These are phyloP conservation scores for Stachybotrys elegans DNA, from an alignment of 2,329 filamentous ascomycete species.

Conservation along the genomic window DNA sequence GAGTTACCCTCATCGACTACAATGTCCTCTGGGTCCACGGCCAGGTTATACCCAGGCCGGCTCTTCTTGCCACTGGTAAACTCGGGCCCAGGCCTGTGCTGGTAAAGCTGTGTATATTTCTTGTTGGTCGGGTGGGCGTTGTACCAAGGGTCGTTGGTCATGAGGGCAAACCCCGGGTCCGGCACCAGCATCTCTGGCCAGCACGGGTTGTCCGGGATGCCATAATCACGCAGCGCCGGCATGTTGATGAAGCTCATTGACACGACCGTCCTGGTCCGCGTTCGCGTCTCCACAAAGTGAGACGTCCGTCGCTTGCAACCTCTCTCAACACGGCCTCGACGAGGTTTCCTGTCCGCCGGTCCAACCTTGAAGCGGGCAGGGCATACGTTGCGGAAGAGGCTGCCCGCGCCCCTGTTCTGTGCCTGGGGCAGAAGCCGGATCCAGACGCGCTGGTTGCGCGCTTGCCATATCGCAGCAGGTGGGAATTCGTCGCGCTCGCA, in stretches of 20 bases:
- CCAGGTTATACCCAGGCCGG: constrained; percentile 2
- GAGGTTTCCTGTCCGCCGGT: neutral
- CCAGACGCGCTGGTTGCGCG: constrained; percentile 2
- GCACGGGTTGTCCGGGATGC: constrained; percentile 15
- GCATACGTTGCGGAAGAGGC: neutral
- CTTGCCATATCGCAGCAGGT: constrained; percentile 8
- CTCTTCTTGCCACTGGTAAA: constrained; percentile 5
- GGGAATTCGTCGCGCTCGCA: constrained; percentile 9
- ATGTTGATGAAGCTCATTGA: constrained; percentile 6
- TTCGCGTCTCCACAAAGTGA: neutral
- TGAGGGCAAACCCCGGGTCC: constrained; percentile 16
- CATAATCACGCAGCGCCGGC: constrained; percentile 9
- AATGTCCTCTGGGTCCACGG: neutral
- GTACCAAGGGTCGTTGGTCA: constrained; percentile 14
- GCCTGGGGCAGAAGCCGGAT: neutral
- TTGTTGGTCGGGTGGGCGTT: neutral
- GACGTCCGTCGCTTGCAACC: neutral
- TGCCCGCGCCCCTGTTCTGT: neutral
- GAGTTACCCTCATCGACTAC: constrained; percentile 6
- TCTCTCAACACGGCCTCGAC: neutral
- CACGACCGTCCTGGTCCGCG: constrained; percentile 1
- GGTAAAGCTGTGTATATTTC: neutral
- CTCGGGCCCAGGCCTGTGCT: neutral
- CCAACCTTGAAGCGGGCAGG: neutral
- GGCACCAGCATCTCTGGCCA: constrained; percentile 11